phyloP scores from a whole-genome alignment of 179 eudicot species.

The Corrigiola litoralis region DNA sequence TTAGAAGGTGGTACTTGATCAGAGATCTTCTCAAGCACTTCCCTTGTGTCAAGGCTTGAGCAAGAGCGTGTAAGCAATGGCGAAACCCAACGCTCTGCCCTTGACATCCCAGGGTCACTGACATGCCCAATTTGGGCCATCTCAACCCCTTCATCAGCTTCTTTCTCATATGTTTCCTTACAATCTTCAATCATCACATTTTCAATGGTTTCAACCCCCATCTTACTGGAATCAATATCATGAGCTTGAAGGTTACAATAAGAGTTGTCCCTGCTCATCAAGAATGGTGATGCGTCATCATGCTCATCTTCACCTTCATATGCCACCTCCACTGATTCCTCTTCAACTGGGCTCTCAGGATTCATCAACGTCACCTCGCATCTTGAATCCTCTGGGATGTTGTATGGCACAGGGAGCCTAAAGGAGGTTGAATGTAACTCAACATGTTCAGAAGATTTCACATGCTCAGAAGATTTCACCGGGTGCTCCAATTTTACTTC shows the following conservation, averaged over 20 bases:
- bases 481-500: conserved; percentile 40
- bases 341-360: conserved; percentile 41
- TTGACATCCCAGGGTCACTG: conserved; percentile 73
- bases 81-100: conserved; percentile 46
- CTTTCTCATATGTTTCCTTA: conserved; percentile 26
- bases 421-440: conserved; percentile 38
- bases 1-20: conserved; percentile 40
- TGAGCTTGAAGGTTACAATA: conserved; percentile 39
- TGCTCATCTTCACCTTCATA: conserved; percentile 86
- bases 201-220: conserved; percentile 15
- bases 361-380: conserved; percentile 45
- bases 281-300: conserved; percentile 44
- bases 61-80: conserved; percentile 76
- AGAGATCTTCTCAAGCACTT: conserved; percentile 41
- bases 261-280: conserved; percentile 49
- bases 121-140: conserved; percentile 44
- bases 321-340: conserved; percentile 43
- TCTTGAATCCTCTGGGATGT: conserved; percentile 33
- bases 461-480: conserved; percentile 27
- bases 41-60: conserved; percentile 57
- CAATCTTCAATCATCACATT: not conserved
- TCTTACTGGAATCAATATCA: conserved; percentile 17
- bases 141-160: conserved; percentile 22
- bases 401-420: conserved; percentile 39
- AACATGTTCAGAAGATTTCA: conserved; percentile 16